Evolutionary conservation across 345 rosid genomes (phyloP).

Genomic region (Zanthoxylum bungeanum): DNA sequence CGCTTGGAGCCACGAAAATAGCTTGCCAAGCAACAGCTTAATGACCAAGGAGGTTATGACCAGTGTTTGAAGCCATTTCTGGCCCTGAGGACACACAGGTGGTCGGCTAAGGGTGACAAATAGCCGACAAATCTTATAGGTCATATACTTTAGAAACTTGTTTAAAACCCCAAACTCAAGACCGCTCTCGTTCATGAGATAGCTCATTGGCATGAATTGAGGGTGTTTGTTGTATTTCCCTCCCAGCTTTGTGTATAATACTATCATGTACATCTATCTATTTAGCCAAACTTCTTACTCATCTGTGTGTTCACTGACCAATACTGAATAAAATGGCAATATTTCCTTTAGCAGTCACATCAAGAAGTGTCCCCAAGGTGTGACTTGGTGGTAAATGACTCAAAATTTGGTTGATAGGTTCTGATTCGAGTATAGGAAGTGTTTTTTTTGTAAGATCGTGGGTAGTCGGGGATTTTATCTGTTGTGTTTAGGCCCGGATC

Average conservation of each 20-base stretch:
- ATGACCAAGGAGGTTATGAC: slow-evolving; percentile 53
- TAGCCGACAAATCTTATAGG: too few relatives aligned
- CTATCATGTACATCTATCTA: slow-evolving; percentile 2
- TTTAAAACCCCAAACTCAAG: too few relatives aligned
- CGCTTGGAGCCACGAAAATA: slow-evolving; percentile 29
- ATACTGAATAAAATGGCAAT: slow-evolving; percentile 1
- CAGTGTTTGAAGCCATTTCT: slow-evolving; percentile 33
- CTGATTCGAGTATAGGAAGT: too few relatives aligned
- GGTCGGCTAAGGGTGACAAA: too few relatives aligned
- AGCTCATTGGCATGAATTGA: not conserved
- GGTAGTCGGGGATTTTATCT: too few relatives aligned
- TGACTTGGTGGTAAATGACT: too few relatives aligned
- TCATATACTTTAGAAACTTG: too few relatives aligned
- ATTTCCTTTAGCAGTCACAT: not conserved
- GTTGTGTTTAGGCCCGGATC: too few relatives aligned
- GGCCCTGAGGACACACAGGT: too few relatives aligned
- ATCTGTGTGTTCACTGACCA: not conserved
- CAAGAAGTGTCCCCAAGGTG: not conserved
- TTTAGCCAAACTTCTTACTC: not conserved
- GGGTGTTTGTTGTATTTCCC: not conserved
- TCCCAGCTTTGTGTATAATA: not conserved
- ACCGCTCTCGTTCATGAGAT: too few relatives aligned
- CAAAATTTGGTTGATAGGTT: too few relatives aligned
- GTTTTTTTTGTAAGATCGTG: too few relatives aligned
- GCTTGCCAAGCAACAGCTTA: slow-evolving; percentile 21